Base-by-base conservation (phyloP, 352 stramenopile genomes). In the Pythium insidiosum region DNA sequence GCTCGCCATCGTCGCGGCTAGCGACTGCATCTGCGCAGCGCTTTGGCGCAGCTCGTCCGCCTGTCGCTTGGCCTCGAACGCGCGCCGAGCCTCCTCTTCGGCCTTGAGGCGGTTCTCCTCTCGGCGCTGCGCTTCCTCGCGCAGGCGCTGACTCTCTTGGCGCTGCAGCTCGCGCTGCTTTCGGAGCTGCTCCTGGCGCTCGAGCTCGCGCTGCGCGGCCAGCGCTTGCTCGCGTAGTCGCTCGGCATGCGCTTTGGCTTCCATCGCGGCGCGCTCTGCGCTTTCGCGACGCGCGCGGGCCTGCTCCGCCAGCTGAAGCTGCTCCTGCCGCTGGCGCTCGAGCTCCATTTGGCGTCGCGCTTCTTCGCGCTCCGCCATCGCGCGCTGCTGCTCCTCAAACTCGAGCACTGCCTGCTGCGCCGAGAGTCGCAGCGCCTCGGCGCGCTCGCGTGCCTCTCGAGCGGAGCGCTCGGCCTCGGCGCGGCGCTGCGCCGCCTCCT, bases 31-130 rank as follows among this genome's bases (percentile, higher is more conserved):
- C 29, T 25, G 29, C 24, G 38, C 26, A 3, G 76, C 76, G 45
- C 87, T 63, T 11, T 64, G 31, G 0, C 73, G 69, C 13, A 85
- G 43, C 28, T 82, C 56, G 45, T 91, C 75, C 26, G 81, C 78
- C 41, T 81, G 61, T 39, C 56, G 51, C 24, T 79, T 78, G n/a
- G 66, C 62, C 38, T 88, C 76, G 28, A 84, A 84, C n/a, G 67
- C 66, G 6, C 55, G 50, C 11, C 65, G 58, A n/a, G 61, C 73
- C 40, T 85, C 69, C 25, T 77, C 69, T 40, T 88, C 73, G 1
- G 68, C 76, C 38, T 69, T 53, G 5, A 50, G 54, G 13, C 73
- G 68, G 50, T 88, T 88, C 9, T 58, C 73, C 38, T 85, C 76
- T 3, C 76, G 68, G 30, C 73, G 59, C 28, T 73, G 53, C 34